Evolutionary conservation across 768 basidiomycete genomes (phyloP).

Genomic region (Fibroporia radiculosa): DNA sequence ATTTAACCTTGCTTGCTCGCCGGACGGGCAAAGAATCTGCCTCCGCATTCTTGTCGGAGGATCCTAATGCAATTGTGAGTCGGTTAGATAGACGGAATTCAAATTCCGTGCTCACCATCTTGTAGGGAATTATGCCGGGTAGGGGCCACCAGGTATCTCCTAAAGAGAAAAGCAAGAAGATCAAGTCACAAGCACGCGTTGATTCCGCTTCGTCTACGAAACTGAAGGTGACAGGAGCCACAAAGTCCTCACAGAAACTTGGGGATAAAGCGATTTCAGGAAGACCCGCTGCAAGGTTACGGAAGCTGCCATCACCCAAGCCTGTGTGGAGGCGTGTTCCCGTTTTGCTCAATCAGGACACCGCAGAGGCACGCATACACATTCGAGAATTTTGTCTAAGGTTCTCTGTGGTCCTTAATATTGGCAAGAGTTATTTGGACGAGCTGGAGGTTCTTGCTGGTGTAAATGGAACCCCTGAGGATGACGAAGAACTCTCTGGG

Average conservation of each 20-base stretch:
- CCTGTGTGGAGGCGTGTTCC: constrained; percentile 47
- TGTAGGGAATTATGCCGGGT: constrained; percentile 21
- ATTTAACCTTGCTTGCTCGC: constrained; percentile 30
- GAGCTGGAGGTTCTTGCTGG: constrained; percentile 49
- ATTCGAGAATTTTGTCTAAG: constrained; percentile 71
- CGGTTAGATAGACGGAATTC: not conserved
- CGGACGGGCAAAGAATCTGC: constrained; percentile 31
- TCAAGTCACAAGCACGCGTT: constrained; percentile 6
- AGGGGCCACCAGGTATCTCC: constrained; percentile 15
- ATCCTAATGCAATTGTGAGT: constrained; percentile 27
- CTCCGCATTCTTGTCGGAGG: constrained; percentile 27
- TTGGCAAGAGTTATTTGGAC: constrained; percentile 43
- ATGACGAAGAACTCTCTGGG: constrained; percentile 23
- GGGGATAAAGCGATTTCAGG: too few relatives aligned
- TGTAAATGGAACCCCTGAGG: constrained; percentile 28
- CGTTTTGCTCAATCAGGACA: constrained; percentile 31
- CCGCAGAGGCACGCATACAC: constrained; percentile 54
- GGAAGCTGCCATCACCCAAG: constrained; percentile 14
- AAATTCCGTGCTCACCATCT: constrained; percentile 6
- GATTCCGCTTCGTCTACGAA: constrained; percentile 3
- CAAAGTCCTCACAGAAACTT: constrained; percentile 7
- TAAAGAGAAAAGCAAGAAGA: constrained; percentile 11
- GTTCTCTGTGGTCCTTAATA: constrained; percentile 47
- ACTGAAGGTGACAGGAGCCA: not conserved
- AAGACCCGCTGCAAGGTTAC: constrained; percentile 15